Percentiles rank a stretch among this genome's conserved stretches.
These are phyloP conservation scores for Xylaria intraflava DNA, from an alignment of 495 filamentous ascomycete species.

Conservation along the genomic window DNA sequence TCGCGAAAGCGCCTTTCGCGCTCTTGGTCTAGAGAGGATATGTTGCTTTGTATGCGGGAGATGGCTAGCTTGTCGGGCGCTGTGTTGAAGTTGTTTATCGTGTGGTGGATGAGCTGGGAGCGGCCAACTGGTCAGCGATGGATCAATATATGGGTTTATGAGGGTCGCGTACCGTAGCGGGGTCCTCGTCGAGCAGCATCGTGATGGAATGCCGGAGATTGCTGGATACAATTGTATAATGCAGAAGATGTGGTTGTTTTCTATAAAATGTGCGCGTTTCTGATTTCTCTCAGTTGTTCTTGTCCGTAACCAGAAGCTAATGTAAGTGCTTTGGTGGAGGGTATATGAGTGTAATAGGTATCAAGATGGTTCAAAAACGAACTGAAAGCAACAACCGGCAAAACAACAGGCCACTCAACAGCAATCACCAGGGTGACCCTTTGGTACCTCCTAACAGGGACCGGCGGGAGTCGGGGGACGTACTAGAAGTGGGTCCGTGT, in stretches of 20 bases:
- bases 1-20: conserved; percentile 70
- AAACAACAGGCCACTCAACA: conserved; percentile 1
- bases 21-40: conserved; percentile 68
- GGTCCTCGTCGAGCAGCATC: conserved; percentile 97
- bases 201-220: conserved; percentile 28
- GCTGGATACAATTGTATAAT: too few relatives aligned
- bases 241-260: background rate
- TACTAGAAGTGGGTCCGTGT: background rate
- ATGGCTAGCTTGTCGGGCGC: conserved; percentile 77
- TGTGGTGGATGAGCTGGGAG: conserved; percentile 76
- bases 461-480: too few relatives aligned
- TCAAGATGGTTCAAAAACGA: too few relatives aligned
- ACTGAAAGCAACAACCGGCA: conserved; percentile 8
- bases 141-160: background rate
- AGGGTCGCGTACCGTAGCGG: conserved; percentile 58
- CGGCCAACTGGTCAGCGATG: background rate
- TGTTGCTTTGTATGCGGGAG: conserved; percentile 76
- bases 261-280: background rate
- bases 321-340: too few relatives aligned
- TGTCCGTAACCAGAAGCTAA: background rate
- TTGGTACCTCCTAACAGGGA: too few relatives aligned
- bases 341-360: too few relatives aligned
- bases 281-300: background rate
- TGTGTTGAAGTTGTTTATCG: conserved; percentile 91
- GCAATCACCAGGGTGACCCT: conserved; percentile 10